These are phyloP conservation scores for Penstemon davidsonii DNA, from an alignment of 257 asterid genomes.

Conservation along the genomic window DNA sequence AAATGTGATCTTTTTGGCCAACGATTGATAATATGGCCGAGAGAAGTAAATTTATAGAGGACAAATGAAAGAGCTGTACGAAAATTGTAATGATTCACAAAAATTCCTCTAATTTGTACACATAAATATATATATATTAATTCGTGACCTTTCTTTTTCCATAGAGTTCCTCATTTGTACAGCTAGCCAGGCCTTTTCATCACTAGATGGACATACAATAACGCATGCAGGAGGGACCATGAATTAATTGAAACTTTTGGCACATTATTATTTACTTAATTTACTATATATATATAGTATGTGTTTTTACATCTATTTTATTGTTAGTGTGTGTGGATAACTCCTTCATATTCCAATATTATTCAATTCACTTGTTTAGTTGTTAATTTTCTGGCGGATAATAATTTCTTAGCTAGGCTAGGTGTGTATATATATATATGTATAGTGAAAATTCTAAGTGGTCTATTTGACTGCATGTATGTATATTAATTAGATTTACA, in stretches of 20 bases:
- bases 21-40: slow-evolving; percentile 23
- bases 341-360: slow-evolving; percentile 11
- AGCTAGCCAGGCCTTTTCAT: not conserved
- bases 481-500: too few species aligned
- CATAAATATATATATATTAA: not conserved
- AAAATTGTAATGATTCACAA: slow-evolving; percentile 32
- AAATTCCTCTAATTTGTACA: slow-evolving; percentile 33
- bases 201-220: not conserved
- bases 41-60: slow-evolving; percentile 18
- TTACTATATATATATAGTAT: not conserved
- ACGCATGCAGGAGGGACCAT: slow-evolving; percentile 34
- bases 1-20: slow-evolving; percentile 19
- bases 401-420: too few species aligned
- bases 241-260: not conserved
- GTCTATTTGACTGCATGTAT: too few species aligned
- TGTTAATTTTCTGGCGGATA: not conserved
- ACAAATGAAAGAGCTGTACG: slow-evolving; percentile 8
- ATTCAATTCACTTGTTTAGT: not conserved
- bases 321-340: slow-evolving; percentile 16
- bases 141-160: slow-evolving; percentile 43
- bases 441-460: too few species aligned
- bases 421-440: too few species aligned
- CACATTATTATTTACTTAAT: slow-evolving; percentile 1
- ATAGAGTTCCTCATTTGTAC: slow-evolving; percentile 22
- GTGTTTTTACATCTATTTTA: not conserved